Conservation (phyloP, 2,329 filamentous ascomycete genomes). For the Diaporthe destruens region DNA sequence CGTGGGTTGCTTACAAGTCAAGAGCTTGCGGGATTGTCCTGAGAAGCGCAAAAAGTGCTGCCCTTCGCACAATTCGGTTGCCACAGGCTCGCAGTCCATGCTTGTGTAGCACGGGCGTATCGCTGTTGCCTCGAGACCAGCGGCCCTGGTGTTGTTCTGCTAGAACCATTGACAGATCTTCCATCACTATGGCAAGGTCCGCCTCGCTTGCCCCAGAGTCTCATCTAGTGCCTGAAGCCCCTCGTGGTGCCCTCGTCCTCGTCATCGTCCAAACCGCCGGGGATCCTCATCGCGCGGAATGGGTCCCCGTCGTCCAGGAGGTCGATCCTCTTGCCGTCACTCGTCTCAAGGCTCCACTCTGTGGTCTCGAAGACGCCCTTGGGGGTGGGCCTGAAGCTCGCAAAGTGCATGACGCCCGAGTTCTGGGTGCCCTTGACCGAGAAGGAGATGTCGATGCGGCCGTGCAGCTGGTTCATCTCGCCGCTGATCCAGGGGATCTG, state of each 20-base stretch:
- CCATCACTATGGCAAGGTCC: too few species aligned
- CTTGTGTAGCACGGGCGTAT: background rate
- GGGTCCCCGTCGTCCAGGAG: conserved; percentile 80
- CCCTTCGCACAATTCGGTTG: background rate
- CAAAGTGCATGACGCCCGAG: conserved; percentile 83
- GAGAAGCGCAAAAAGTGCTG: background rate
- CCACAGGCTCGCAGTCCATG: background rate
- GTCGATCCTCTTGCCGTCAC: conserved; percentile 73
- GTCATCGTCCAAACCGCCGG: conserved; percentile 47
- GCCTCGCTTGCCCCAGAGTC: conserved; percentile 16
- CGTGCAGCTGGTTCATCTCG: conserved; percentile 94
- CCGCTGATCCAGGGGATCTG: conserved; percentile 87
- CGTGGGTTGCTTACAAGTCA: too few species aligned
- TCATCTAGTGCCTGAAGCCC: conserved; percentile 65
- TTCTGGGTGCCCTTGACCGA: conserved; percentile 83
- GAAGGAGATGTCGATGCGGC: conserved; percentile 88
- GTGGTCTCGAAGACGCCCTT: conserved; percentile 83
- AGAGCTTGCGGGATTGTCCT: background rate
- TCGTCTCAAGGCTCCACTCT: conserved; percentile 86
- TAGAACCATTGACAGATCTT: background rate
- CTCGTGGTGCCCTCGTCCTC: conserved; percentile 54
- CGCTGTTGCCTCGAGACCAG: background rate
- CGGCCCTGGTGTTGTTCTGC: background rate
- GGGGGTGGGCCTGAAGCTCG: conserved; percentile 74
- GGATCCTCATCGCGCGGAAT: conserved; percentile 58